Evolutionary conservation across 306 rosid species (phyloP).

Genomic region (Albizia julibrissin): DNA sequence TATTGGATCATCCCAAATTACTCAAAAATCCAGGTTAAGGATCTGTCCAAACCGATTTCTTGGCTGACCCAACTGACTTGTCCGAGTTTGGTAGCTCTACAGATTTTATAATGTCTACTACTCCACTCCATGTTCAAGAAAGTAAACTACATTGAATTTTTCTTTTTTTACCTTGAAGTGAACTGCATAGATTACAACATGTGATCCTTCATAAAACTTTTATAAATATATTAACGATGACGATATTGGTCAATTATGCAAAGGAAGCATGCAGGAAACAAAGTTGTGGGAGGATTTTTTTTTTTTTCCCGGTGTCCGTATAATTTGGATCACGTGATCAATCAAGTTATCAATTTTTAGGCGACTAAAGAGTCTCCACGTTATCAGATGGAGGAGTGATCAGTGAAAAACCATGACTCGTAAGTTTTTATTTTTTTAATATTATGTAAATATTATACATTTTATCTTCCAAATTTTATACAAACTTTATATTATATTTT

Average conservation of each 20-base stretch:
- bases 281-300: not conserved
- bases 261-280: not conserved
- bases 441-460: not conserved
- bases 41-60: no score
- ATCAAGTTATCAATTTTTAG: not conserved
- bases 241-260: not conserved
- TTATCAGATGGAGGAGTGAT: not conserved
- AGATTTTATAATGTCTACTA: no score
- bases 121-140: no score
- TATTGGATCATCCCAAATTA: no score
- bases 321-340: not conserved
- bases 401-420: not conserved
- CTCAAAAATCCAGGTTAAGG: no score
- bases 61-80: no score
- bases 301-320: not conserved
- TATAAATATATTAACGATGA: no score
- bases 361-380: not conserved
- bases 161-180: no score
- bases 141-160: no score
- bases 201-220: not conserved
- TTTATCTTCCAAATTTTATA: not conserved
- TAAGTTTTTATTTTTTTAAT: not conserved
- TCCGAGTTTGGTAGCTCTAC: no score
- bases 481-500: no score
- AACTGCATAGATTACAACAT: not conserved